Conservation (phyloP, 176 grass and related monocot species). For the Oryza meyeriana region DNA sequence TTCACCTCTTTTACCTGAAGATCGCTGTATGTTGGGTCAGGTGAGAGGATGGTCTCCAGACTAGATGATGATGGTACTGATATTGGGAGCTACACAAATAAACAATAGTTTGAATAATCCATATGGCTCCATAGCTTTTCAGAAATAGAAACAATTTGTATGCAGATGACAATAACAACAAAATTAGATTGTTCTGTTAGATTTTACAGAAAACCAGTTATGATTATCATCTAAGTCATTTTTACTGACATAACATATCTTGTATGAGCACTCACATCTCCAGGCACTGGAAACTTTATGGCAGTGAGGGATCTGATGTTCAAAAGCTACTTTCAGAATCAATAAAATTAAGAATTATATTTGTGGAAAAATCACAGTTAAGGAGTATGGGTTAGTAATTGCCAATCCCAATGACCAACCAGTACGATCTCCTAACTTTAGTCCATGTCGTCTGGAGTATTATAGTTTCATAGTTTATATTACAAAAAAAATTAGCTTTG, state of each 20-base stretch:
- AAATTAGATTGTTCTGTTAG: not conserved
- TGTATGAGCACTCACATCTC: not conserved
- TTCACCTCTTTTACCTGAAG: slow-evolving; percentile 57
- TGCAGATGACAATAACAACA: not conserved
- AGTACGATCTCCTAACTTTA: not conserved
- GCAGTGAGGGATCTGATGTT: not conserved
- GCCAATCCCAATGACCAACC: not conserved
- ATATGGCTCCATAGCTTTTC: slow-evolving; percentile 15
- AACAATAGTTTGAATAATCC: slow-evolving; percentile 20
- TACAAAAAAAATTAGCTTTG: not conserved
- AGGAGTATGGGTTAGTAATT: not conserved
- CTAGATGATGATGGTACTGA: slow-evolving; percentile 52
- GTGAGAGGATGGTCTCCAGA: slow-evolving; percentile 59
- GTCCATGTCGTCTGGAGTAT: not conserved
- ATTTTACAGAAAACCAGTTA: slow-evolving; percentile 11
- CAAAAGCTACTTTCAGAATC: not conserved
- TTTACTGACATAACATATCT: slow-evolving; percentile 13
- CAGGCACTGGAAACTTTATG: not conserved
- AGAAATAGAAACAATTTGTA: not conserved
- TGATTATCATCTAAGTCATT: slow-evolving; percentile 4
- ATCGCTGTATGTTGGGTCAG: slow-evolving; percentile 59
- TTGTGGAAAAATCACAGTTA: slow-evolving; percentile 8
- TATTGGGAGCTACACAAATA: slow-evolving; percentile 60
- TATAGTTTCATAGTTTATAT: not conserved
- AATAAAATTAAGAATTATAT: not conserved